A percentile compares a stretch with the other conserved stretches of the same genome.
Conservation (phyloP, 2,329 filamentous ascomycete genomes). For the Aspergillus sergii region DNA sequence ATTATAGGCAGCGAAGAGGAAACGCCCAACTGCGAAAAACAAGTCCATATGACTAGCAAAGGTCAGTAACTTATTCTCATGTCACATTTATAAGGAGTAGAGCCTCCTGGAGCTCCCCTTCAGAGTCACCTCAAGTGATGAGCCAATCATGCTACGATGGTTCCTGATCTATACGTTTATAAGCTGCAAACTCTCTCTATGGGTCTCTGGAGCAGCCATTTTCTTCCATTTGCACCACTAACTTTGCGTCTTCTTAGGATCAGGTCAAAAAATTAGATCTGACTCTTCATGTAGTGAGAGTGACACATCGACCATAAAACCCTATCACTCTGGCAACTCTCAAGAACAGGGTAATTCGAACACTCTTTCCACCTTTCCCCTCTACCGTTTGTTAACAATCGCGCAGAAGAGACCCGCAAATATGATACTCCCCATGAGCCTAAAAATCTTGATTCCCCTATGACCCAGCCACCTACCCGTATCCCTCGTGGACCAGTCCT, state of each 20-base stretch:
- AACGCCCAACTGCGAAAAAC: not conserved
- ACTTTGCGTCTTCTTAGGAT: not conserved
- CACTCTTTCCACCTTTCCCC: not conserved
- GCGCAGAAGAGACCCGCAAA: not conserved
- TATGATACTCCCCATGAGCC: not conserved
- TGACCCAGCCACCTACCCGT: not conserved
- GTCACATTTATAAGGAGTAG: not conserved
- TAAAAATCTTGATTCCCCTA: not conserved
- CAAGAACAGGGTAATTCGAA: not conserved
- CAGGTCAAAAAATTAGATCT: not conserved
- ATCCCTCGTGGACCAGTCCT: constrained; percentile 6
- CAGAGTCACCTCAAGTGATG: not conserved
- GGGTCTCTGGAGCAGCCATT: not conserved
- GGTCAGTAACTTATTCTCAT: not conserved
- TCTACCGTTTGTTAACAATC: not conserved
- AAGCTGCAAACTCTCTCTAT: not conserved
- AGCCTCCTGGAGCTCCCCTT: not conserved
- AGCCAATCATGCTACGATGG: not conserved
- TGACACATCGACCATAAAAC: not conserved
- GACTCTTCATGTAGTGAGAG: not conserved
- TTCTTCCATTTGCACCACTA: not conserved
- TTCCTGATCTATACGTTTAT: not conserved
- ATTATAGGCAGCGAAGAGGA: not conserved
- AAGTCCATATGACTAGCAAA: not conserved
- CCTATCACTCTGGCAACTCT: not conserved